These are phyloP conservation scores for Ricinus communis DNA, from an alignment of 345 rosid species.

Conservation along the genomic window DNA sequence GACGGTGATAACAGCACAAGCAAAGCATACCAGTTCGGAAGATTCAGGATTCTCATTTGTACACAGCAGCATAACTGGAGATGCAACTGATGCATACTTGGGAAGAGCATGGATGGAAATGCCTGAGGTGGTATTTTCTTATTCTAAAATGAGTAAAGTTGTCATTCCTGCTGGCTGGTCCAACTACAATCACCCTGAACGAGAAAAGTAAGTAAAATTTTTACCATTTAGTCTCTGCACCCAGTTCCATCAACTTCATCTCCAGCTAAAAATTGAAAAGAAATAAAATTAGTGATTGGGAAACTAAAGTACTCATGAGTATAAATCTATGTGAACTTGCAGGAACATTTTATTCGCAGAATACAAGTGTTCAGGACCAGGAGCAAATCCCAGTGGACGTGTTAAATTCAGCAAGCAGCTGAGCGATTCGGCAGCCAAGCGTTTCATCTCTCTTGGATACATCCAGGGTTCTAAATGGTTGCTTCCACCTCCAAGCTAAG, in stretches of 20 bases:
- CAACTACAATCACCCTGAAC: conserved; percentile 26
- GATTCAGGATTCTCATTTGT: conserved; percentile 56
- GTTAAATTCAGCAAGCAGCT: conserved; percentile 40
- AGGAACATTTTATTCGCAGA: conserved; percentile 56
- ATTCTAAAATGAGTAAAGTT: conserved; percentile 39
- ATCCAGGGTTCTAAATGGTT: conserved; percentile 59
- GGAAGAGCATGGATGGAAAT: conserved; percentile 64
- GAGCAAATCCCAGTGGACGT: conserved; percentile 27
- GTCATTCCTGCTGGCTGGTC: conserved; percentile 56
- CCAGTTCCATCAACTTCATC: no score
- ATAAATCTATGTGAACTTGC: no score
- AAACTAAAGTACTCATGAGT: no score
- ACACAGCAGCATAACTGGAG: conserved; percentile 52
- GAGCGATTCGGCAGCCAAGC: conserved; percentile 25
- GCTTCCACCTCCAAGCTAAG: conserved; percentile 61
- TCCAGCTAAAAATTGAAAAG: no score
- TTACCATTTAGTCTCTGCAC: no score
- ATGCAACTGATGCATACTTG: conserved; percentile 39
- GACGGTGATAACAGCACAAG: conserved; percentile 64
- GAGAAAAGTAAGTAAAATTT: conserved; percentile 41
- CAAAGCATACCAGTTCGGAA: conserved; percentile 30
- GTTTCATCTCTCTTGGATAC: conserved; percentile 42
- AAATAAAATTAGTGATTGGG: no score
- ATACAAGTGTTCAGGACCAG: conserved; percentile 52
- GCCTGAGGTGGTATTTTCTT: conserved; percentile 53